Evolutionary conservation across 768 basidiomycete genomes (phyloP).

Genomic region (Nidularia sp.): DNA sequence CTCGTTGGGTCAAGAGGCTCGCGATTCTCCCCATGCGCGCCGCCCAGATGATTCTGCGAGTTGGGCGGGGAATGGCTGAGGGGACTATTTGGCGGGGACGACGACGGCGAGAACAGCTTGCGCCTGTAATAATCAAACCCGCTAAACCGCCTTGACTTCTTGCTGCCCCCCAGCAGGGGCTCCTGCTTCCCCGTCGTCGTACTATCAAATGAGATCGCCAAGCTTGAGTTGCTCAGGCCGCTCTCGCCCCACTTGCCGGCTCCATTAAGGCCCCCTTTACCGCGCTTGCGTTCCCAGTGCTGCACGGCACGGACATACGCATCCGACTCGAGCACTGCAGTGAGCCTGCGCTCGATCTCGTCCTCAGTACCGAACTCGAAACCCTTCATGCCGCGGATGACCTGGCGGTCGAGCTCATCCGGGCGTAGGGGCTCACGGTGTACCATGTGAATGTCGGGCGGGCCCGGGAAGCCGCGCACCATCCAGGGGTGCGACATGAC

Average conservation of each 20-base stretch:
- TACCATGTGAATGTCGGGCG: slow-evolving; percentile 82
- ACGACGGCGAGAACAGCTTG: slow-evolving; percentile 75
- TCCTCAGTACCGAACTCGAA: slow-evolving; percentile 94
- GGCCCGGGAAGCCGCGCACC: slow-evolving; percentile 76
- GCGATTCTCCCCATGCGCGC: slow-evolving; percentile 36
- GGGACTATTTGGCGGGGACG: slow-evolving; percentile 37
- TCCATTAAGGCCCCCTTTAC: slow-evolving; percentile 22
- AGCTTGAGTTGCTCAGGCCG: slow-evolving; percentile 58
- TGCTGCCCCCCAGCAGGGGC: slow-evolving; percentile 36
- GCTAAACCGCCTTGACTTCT: slow-evolving; percentile 84
- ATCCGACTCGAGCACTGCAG: slow-evolving; percentile 74
- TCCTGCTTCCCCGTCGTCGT: slow-evolving; percentile 34
- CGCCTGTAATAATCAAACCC: slow-evolving; percentile 93
- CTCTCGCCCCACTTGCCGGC: slow-evolving; percentile 50
- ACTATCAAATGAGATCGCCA: slow-evolving; percentile 62
- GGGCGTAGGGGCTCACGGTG: slow-evolving; percentile 85
- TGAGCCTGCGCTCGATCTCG: slow-evolving; percentile 75
- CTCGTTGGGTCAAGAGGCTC: slow-evolving; percentile 77
- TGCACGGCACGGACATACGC: slow-evolving; percentile 68
- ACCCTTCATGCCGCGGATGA: slow-evolving; percentile 89
- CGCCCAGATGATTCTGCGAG: slow-evolving; percentile 49
- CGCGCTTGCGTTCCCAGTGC: slow-evolving; percentile 73
- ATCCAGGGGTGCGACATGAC: slow-evolving; percentile 91
- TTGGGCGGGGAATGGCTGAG: slow-evolving; percentile 52
- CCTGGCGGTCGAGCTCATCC: slow-evolving; percentile 83